These are phyloP conservation scores for Yamadazyma oceani DNA, from an alignment of 1,139 yeast genomes.

Conservation along the genomic window DNA sequence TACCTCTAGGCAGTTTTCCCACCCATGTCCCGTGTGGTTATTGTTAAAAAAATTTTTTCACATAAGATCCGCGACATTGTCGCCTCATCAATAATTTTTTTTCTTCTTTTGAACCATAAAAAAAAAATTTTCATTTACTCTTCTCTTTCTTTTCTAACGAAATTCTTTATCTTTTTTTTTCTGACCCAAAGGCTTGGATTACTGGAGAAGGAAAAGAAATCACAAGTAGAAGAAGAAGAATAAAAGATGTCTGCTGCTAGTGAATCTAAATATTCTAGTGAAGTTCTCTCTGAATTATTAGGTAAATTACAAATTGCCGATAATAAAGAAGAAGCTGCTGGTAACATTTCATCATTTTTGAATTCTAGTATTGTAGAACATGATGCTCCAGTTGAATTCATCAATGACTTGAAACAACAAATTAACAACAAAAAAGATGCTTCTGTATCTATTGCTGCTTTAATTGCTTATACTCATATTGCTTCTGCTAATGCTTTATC, in stretches of 20 bases:
- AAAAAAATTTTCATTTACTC: conserved; percentile 5
- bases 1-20: no score
- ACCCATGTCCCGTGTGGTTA: background rate
- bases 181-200: no score
- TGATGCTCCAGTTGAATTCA: conserved; percentile 92
- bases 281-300: conserved; percentile 93
- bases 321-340: conserved; percentile 82
- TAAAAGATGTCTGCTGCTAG: conserved; percentile 57
- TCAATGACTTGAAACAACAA: conserved; percentile 72
- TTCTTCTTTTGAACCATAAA: background rate
- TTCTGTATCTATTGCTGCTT: conserved; percentile 66
- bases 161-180: conserved; percentile 5
- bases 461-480: conserved; percentile 82
- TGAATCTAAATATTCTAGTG: conserved; percentile 64
- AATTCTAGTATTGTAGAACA: conserved; percentile 98
- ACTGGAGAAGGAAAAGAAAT: conserved; percentile 20
- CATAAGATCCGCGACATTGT: conserved; percentile 1
- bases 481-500: conserved; percentile 77
- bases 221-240: conserved; percentile 14
- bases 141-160: conserved; percentile 10
- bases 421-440: conserved; percentile 68
- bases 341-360: conserved; percentile 88
- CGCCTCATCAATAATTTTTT: conserved; percentile 2
- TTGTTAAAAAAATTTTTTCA: conserved; percentile 2
- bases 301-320: conserved; percentile 92